Conservation (phyloP, 208 protist species). For the Naegleria fowleri region DNA sequence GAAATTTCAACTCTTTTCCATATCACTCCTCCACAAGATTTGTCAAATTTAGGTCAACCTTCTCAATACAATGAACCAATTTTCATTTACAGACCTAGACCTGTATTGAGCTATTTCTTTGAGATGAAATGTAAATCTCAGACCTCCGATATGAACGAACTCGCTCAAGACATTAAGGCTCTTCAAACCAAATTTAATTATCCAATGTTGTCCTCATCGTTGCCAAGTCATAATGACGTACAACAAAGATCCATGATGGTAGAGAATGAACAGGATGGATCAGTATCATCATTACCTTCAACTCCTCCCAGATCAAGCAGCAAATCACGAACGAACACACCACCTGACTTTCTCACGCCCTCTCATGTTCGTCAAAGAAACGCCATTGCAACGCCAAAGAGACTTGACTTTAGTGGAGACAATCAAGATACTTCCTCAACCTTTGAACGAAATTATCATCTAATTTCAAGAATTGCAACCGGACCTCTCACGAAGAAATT, state of each 20-base stretch:
- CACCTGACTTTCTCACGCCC: neutral
- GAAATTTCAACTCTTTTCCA: neutral
- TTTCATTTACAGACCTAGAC: neutral
- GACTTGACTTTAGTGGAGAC: neutral
- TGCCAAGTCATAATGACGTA: too few species aligned
- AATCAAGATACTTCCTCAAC: neutral
- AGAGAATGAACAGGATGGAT: neutral
- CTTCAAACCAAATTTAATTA: neutral
- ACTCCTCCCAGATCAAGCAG: neutral
- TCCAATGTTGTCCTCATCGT: neutral
- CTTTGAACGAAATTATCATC: neutral
- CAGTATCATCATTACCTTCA: neutral
- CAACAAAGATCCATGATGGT: neutral
- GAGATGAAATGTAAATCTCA: neutral
- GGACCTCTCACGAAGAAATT: neutral
- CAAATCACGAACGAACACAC: neutral
- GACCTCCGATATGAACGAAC: neutral
- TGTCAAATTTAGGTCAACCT: neutral
- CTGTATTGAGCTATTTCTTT: neutral
- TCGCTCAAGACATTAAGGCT: neutral
- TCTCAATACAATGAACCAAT: neutral
- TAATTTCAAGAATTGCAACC: neutral
- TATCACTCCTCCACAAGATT: neutral
- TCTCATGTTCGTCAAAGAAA: neutral
- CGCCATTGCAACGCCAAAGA: neutral